phyloP scores from a whole-genome alignment of 1,284 basidiomycete species.

The Trichosporon sp. region DNA sequence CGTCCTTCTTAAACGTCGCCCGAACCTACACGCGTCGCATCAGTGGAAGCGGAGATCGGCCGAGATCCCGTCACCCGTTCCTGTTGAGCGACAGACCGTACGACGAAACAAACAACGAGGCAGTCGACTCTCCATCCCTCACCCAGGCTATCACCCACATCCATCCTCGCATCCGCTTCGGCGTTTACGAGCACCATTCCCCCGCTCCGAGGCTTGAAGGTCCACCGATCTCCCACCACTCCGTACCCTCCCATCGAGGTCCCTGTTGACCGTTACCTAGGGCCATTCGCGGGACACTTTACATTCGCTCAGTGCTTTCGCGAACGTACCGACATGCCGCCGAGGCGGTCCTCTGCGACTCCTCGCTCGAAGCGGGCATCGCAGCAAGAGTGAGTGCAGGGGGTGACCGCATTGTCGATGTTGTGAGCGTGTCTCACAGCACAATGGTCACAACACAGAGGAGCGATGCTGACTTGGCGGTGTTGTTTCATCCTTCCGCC shows the following conservation, averaged over 20 bases:
- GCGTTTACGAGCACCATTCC: not conserved
- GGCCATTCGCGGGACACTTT: not conserved
- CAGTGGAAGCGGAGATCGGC: not conserved
- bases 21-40: not conserved
- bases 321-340: not conserved
- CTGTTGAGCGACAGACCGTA: not conserved
- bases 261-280: not conserved
- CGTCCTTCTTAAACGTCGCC: not conserved
- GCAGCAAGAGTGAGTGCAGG: not conserved
- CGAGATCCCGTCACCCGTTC: not conserved
- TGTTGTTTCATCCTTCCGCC: not conserved
- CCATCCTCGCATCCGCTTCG: not conserved
- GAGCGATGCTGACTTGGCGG: not conserved
- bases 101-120: not conserved
- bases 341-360: not conserved
- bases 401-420: not conserved
- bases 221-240: not conserved
- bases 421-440: not conserved
- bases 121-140: not conserved
- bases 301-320: constrained; percentile 2
- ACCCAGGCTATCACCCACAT: not conserved
- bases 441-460: not conserved
- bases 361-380: not conserved
- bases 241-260: not conserved
- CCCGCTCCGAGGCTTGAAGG: not conserved